These are phyloP conservation scores for Xylariaceae sp. DNA, from an alignment of 2,329 filamentous ascomycete species.

Conservation along the genomic window DNA sequence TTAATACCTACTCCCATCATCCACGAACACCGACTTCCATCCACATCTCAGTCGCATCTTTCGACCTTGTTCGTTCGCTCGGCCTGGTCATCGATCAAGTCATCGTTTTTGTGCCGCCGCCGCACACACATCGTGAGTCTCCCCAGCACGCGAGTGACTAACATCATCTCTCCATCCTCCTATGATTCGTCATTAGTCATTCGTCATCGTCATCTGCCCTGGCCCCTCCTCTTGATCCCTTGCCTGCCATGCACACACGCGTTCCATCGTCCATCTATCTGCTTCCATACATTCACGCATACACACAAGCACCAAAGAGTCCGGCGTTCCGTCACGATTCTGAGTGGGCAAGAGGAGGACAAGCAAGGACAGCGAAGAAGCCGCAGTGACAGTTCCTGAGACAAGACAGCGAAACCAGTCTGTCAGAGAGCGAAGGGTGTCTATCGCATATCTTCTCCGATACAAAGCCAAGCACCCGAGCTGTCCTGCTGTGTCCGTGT, in stretches of 20 bases:
- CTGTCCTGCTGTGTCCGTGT: too few relatives aligned
- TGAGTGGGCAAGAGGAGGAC: not conserved
- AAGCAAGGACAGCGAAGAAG: too few relatives aligned
- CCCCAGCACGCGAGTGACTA: not conserved
- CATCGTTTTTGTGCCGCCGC: not conserved
- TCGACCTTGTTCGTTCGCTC: not conserved
- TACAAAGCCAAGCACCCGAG: too few relatives aligned
- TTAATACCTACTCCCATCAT: not conserved
- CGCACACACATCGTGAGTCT: not conserved
- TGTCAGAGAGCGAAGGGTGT: too few relatives aligned
- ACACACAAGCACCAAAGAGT: not conserved
- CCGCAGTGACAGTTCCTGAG: too few relatives aligned
- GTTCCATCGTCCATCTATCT: not conserved
- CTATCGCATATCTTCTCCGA: too few relatives aligned
- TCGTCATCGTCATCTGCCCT: slow-evolving; percentile 16
- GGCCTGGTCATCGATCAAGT: not conserved
- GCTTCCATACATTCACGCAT: not conserved
- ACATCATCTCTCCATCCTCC: not conserved
- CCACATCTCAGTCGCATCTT: not conserved
- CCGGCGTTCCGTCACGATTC: not conserved
- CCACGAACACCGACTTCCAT: not conserved
- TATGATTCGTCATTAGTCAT: slow-evolving; percentile 11
- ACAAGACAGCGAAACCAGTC: too few relatives aligned
- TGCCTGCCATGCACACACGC: not conserved
- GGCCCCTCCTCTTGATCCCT: not conserved